These are phyloP conservation scores for Dipodascus albidus DNA, from an alignment of 805 yeast species.

Conservation along the genomic window DNA sequence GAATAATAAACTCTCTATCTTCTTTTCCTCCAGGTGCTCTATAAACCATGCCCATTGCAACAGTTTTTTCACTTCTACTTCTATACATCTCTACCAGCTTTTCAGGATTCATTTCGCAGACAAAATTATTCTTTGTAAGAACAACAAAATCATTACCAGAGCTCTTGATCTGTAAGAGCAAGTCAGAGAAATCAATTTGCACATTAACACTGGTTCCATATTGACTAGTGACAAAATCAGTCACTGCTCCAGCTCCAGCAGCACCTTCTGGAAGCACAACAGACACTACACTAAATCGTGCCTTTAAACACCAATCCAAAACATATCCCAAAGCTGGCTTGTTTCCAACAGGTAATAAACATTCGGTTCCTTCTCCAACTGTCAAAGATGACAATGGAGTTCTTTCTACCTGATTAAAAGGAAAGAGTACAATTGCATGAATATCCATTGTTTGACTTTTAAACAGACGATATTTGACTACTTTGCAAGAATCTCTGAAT, in stretches of 20 bases:
- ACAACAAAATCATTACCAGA: conserved; percentile 47
- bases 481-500: too few species aligned
- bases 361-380: conserved; percentile 64
- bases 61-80: conserved; percentile 51
- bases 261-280: conserved; percentile 43
- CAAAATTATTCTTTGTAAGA: conserved; percentile 77
- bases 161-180: conserved; percentile 31
- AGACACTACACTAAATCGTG: conserved; percentile 53
- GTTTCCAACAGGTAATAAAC: conserved; percentile 82
- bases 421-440: conserved; percentile 69
- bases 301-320: conserved; percentile 86
- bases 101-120: conserved; percentile 88
- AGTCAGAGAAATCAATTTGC: conserved; percentile 39
- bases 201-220: conserved; percentile 36
- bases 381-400: conserved; percentile 57
- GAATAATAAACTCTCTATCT: conserved; percentile 56
- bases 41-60: conserved; percentile 61
- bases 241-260: conserved; percentile 15
- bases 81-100: conserved; percentile 75
- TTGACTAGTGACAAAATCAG: conserved; percentile 41
- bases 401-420: conserved; percentile 49
- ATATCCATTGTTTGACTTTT: conserved; percentile 53
- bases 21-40: conserved; percentile 68
- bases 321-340: conserved; percentile 80
- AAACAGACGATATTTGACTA: too few species aligned